Evolutionary conservation across 768 basidiomycete genomes (phyloP), one percentile per base, ranked within the genome.

Genomic region (Dacryopinax primogenitus): DNA sequence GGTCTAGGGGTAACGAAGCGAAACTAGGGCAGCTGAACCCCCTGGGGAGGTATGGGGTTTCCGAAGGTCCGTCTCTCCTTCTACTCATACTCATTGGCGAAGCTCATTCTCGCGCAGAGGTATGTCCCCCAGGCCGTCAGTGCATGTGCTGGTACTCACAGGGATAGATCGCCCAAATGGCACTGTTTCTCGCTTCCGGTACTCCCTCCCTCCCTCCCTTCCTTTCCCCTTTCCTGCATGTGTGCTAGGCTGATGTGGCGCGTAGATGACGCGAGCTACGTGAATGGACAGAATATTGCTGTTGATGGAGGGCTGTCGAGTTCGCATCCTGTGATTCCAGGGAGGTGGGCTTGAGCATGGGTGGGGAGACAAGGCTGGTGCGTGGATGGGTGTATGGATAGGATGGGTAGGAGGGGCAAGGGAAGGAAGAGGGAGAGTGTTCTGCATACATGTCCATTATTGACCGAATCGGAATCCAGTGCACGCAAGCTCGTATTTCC

Each of bases 1-100:
- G 87, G 26, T 74, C 83, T 66, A 82, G 85, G 28, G 93, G 93
- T 9, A 87, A 79, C n/a, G 80, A 76, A 21, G 76, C 77, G 63
- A 92, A 87, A 76, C 81, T 97, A 62, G 93, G 93, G 2, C 84
- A 89, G 71, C 76, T 95, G 64, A 94, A 94, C 72, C 86, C 93
- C 11, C 72, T 90, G 66, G 86, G 89, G 21, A 81, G 93, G 64
- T 91, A 85, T 70, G 92, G 85, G n/a, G 76, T 93, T 66, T 75
- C 88, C 4, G 84, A 89, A 79, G 91, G 90, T 88, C 70, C 36
- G 78, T 66, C 21, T 66, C 41, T 62, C 32, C 36, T 26, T 21
- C 44, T 23, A 35, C 6, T 18, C 2, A 28, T 36, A 4, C 26
- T 12, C 44, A 23, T 51, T 23, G 15, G 32, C 51, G 11, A 13